Evolutionary conservation across 225 moss, liverwort and hornwort genomes (phyloP).

Genomic region (Straminergon stramineum): DNA sequence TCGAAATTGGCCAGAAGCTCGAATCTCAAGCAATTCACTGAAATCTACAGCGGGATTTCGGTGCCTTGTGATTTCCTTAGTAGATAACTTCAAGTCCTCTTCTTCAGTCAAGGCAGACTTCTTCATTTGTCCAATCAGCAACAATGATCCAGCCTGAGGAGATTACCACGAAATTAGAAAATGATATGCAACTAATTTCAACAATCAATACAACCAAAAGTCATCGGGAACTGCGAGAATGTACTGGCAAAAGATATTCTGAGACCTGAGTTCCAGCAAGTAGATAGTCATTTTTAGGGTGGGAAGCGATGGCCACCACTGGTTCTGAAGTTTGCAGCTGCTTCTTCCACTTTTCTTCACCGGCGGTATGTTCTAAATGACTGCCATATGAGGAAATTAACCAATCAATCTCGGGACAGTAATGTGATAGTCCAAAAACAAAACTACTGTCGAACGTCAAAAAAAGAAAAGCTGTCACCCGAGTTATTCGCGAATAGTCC

Average conservation of each 20-base stretch:
- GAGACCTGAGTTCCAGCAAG: conserved; percentile 75
- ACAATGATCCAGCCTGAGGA: conserved; percentile 40
- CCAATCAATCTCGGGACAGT: not conserved
- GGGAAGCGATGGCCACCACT: conserved; percentile 57
- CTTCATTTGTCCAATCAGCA: conserved; percentile 40
- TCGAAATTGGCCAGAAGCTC: conserved; percentile 9
- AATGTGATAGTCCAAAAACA: not conserved
- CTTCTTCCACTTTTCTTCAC: conserved; percentile 31
- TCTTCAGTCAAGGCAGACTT: conserved; percentile 28
- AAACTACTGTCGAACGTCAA: not conserved
- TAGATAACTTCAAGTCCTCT: conserved; percentile 6
- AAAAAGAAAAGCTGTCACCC: not conserved
- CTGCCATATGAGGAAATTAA: conserved; percentile 3
- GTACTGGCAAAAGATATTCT: not conserved
- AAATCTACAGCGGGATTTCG: conserved; percentile 2
- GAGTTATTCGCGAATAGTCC: not conserved
- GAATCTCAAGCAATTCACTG: conserved; percentile 17
- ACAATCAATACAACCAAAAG: not conserved
- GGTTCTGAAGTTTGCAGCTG: conserved; percentile 50
- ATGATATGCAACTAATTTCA: not conserved
- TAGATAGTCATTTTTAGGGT: conserved; percentile 66
- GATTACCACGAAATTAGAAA: not conserved
- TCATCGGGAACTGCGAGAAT: not conserved
- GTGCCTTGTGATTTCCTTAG: not conserved
- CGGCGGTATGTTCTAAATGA: not conserved